Conservation (phyloP, 345 rosid genomes). For the Ceriops decandra region DNA sequence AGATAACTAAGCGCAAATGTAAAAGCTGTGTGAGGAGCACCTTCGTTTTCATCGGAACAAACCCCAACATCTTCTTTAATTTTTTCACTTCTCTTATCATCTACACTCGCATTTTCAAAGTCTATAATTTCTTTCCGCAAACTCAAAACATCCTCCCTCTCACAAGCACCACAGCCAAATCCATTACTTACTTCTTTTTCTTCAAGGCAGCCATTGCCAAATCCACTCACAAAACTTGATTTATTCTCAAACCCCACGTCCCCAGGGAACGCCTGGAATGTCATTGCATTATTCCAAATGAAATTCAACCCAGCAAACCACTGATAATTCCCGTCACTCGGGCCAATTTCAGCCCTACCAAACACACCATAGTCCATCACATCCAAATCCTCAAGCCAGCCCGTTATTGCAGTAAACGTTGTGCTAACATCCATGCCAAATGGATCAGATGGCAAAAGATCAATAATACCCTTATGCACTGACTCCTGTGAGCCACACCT, state of each 20-base stretch:
- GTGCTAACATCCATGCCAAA: slow-evolving; percentile 83
- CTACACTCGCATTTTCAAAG: slow-evolving; percentile 7
- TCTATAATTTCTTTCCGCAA: slow-evolving; percentile 17
- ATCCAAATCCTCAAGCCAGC: slow-evolving; percentile 87
- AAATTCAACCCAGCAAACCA: slow-evolving; percentile 75
- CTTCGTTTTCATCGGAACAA: slow-evolving; percentile 29
- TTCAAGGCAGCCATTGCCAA: slow-evolving; percentile 26
- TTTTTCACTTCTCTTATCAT: slow-evolving; percentile 22
- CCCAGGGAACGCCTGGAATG: slow-evolving; percentile 51
- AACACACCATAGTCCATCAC: slow-evolving; percentile 46
- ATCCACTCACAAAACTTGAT: slow-evolving; percentile 26
- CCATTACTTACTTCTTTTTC: slow-evolving; percentile 23
- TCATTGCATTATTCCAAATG: slow-evolving; percentile 76
- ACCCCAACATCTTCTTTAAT: slow-evolving; percentile 22
- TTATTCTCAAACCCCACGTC: slow-evolving; percentile 25
- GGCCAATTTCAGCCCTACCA: slow-evolving; percentile 38
- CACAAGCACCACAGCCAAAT: slow-evolving; percentile 6
- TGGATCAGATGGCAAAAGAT: slow-evolving; percentile 88
- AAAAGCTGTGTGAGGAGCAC: slow-evolving; percentile 53
- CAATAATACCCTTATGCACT: slow-evolving; percentile 68
- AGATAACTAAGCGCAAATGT: slow-evolving; percentile 55
- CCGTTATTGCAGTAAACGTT: slow-evolving; percentile 73
- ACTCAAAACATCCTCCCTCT: slow-evolving; percentile 32
- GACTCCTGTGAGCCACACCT: slow-evolving; percentile 57
- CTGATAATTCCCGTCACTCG: slow-evolving; percentile 45